Evolutionary conservation across 805 yeast genomes (phyloP).

Genomic region (Wickerhamiella alocasiicola): DNA sequence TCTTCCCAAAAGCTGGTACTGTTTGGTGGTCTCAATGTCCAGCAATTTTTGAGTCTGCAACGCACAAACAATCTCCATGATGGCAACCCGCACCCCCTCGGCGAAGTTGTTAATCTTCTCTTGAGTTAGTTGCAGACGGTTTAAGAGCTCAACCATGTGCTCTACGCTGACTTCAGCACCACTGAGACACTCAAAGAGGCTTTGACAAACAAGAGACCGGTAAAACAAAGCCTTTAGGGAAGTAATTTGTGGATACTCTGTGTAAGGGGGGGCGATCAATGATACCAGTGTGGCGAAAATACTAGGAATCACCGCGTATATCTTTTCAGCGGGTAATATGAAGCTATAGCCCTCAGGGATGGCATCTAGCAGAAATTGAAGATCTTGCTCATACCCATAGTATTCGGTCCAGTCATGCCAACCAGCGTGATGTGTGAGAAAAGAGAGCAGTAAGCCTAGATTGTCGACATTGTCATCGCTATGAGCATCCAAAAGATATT

Average conservation of each 20-base stretch:
- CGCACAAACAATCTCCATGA: conserved; percentile 34
- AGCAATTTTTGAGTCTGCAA: conserved; percentile 29
- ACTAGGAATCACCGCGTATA: conserved; percentile 34
- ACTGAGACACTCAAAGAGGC: conserved; percentile 27
- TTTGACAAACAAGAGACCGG: conserved; percentile 4
- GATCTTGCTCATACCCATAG: conserved; percentile 28
- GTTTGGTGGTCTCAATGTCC: background rate
- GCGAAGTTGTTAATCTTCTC: conserved; percentile 56
- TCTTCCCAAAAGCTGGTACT: conserved; percentile 8
- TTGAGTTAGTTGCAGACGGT: conserved; percentile 39
- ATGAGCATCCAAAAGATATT: conserved; percentile 45
- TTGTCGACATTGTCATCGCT: conserved; percentile 28
- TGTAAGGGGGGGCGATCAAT: conserved; percentile 1
- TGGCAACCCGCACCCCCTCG: conserved; percentile 53
- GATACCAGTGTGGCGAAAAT: conserved; percentile 38
- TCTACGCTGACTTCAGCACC: conserved; percentile 35
- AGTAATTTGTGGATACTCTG: background rate
- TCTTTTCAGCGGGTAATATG: conserved; percentile 5
- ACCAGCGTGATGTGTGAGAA: conserved; percentile 49
- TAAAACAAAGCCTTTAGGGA: conserved; percentile 7
- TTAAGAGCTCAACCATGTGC: conserved; percentile 51
- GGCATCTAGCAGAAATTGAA: background rate
- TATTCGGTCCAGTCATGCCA: conserved; percentile 64
- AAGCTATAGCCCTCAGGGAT: conserved; percentile 22
- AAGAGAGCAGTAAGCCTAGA: conserved; percentile 44